Evolutionary conservation across 176 grass and related monocot species (phyloP), one percentile per base, ranked within the genome.

Genomic region (Avena insularis): DNA sequence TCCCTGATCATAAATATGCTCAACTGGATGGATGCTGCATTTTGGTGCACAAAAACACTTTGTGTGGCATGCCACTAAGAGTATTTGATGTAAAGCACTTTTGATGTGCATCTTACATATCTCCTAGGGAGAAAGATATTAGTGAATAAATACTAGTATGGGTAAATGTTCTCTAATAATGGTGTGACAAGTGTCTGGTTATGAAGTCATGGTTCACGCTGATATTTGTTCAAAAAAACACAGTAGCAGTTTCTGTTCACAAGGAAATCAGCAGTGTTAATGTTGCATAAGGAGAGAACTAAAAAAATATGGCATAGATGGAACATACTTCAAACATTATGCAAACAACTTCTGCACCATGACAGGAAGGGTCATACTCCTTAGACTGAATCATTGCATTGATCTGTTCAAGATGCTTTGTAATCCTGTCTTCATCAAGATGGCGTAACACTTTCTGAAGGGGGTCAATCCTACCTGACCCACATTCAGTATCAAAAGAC

Each of bases 251-350:
- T 78, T 77, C 33, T 79, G 61, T 80, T 73, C 47, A 88, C 67
- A 72, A 57, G 54, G 31, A 66, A 85, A 88, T 59, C 0, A 3
- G 25, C 61, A 88, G 36, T 67, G 20, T 79, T 54, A 50, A 43
- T 80, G 43, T 47, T 38, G 17, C 27, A 55, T 68, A 71, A 77
- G 46, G 45, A 9, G 35, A 46, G 35, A 77, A 40, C 62, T 43
- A 27, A 60, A 72, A 45, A 50, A 58, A 12, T 19, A 19, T 63
- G 19, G 19, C 29, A 79, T 8, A 77, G 76, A 91, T 38, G 62
- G 36, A 87, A 79, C 82, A 84, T 95, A 97, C 95, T 92, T 98
- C 93, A 15, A 96, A 98, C 96, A 98, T 94, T 63, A 98, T 51
- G 71, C 84, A 88, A 78, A 98, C 84, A 87, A 98, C 89, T 86